Conservation (phyloP, 768 basidiomycete species). For the Leucosporidium creatinivorum region DNA sequence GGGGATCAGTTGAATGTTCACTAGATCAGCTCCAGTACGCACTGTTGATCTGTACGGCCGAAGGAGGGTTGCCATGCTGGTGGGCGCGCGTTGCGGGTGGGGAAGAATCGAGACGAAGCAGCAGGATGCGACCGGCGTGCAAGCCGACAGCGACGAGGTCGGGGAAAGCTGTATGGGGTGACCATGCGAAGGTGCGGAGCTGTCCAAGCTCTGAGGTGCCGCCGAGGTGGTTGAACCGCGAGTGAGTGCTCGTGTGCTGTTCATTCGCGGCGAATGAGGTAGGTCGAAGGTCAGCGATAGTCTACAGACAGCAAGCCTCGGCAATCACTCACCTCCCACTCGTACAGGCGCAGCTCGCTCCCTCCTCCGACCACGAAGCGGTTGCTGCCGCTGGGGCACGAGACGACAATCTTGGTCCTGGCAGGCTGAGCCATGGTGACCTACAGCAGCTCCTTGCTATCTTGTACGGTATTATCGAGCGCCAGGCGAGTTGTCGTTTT, state of each 20-base stretch:
- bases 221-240: not conserved
- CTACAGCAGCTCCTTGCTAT: too few relatives aligned
- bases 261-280: not conserved
- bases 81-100: constrained; percentile 1
- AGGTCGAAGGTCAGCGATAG: not conserved
- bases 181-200: constrained; percentile 29
- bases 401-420: too few relatives aligned
- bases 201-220: constrained; percentile 21
- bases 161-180: constrained; percentile 10
- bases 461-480: too few relatives aligned
- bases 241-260: not conserved
- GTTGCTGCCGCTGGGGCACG: too few relatives aligned
- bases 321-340: constrained; percentile 4
- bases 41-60: constrained; percentile 16
- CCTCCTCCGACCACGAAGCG: constrained; percentile 24
- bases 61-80: not conserved
- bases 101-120: constrained; percentile 16
- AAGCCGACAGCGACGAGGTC: constrained; percentile 33
- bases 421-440: too few relatives aligned
- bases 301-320: too few relatives aligned
- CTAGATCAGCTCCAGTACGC: not conserved
- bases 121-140: constrained; percentile 25
- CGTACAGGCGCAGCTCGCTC: constrained; percentile 13
- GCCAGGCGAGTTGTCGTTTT: too few relatives aligned
- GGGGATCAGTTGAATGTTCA: not conserved